A percentile compares a stretch with the other conserved stretches of the same genome.
phyloP scores from a whole-genome alignment of 2,329 filamentous ascomycete species.

The Fusarium sterilihyphosum region DNA sequence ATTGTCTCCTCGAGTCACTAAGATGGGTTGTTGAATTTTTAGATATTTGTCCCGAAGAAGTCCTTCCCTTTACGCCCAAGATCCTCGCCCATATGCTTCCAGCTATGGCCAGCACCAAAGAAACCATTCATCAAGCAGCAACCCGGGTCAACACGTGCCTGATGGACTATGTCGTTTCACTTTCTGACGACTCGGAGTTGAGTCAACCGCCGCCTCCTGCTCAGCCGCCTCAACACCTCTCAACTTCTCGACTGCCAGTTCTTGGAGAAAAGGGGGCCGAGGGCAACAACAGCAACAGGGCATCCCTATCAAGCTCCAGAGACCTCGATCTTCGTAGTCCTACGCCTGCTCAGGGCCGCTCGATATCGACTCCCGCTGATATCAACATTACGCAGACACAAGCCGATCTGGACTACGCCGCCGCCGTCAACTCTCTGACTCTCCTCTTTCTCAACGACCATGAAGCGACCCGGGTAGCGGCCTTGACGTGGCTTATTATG shows the following conservation, averaged over 20 bases:
- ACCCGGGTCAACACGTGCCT: conserved; percentile 89
- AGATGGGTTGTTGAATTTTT: conserved; percentile 97
- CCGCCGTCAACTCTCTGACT: conserved; percentile 91
- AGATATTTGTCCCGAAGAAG: conserved; percentile 96
- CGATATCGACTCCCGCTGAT: conserved; percentile 57
- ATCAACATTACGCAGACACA: conserved; percentile 58
- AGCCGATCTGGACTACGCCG: conserved; percentile 91
- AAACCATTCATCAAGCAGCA: conserved; percentile 88
- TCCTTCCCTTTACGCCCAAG: conserved; percentile 92
- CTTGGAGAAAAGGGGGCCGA: conserved; percentile 56
- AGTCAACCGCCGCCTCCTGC: conserved; percentile 36
- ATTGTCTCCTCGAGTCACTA: conserved; percentile 89
- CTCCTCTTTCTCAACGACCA: conserved; percentile 96
- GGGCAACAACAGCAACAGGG: conserved; percentile 59
- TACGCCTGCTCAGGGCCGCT: conserved; percentile 60
- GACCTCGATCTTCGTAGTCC: conserved; percentile 64
- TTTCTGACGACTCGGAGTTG: conserved; percentile 74
- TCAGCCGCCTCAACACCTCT: conserved; percentile 43
- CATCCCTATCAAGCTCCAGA: conserved; percentile 62
- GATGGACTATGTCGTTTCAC: conserved; percentile 92
- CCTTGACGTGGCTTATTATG: conserved; percentile 97
- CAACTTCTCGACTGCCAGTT: conserved; percentile 55
- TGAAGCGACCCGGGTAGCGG: conserved; percentile 92
- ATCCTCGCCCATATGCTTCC: conserved; percentile 92
- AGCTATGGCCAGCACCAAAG: conserved; percentile 90